Base-by-base conservation (phyloP, 805 yeast species). In the Grigorovia humatica region DNA sequence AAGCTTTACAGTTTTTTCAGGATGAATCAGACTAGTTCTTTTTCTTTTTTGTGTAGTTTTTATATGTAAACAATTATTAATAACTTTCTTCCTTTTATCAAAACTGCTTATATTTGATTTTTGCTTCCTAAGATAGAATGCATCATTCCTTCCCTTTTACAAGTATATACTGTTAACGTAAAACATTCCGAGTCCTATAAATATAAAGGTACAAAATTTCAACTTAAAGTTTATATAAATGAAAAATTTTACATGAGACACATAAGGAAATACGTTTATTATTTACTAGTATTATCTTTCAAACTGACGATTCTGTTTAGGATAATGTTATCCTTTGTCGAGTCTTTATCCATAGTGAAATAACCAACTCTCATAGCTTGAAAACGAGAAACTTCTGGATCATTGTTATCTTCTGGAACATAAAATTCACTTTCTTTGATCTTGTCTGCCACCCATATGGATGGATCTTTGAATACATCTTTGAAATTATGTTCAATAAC, bases 321-420 rank as follows among this genome's bases (percentile, higher is more conserved):
- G 38, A 93, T 77, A 56, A 90, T 71, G 53, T 73, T 75, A 30
- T 79, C 83, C 18, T 71, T 75, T 9, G 75, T 71, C 52, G 87
- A 72, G 57, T 91, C 97, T 59, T 77, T 79, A 67, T 93, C 99
- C 67, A 88, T 68, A 64, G 96, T 83, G 79, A 89, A 93, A 70
- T 93, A 93, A 32, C 99, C 99, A 46, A 88, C 91, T 72, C 99
- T 82, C 70, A 93, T 79, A 32, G 96, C 99, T 74, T 93, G 99
- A 88, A 93, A 93, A 70, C 99, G 81, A 35, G 87, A 88, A n/a
- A 90, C 79, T 68, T 90, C 95, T 46, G 81, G 79, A 56, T 75
- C 71, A 38, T 76, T 76, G 43, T 70, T 70, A 54, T 77, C 76
- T 67, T 93, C 97, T 59, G 78, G 75, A 57, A 89, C 84, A 63